Evolutionary conservation across 2,329 filamentous ascomycete genomes (phyloP), one percentile per base, ranked within the genome.

Genomic region (Teratosphaeriaceae sp.): DNA sequence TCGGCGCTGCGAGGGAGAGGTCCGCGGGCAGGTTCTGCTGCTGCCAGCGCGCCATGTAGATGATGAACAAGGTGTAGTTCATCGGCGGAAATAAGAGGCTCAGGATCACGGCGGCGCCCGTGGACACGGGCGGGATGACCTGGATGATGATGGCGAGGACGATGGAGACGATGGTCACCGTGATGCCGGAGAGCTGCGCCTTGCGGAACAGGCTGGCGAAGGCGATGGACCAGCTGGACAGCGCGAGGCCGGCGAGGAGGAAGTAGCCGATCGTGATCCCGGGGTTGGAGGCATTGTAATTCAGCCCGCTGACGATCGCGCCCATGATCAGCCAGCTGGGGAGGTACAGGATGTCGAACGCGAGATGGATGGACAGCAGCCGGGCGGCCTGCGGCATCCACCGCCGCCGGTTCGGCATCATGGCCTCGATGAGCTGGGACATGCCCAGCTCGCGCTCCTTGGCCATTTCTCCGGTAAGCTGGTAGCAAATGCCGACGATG

Each of bases 11-110:
- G 30, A 78, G 62, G 3, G 76, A 57, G 2, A 95, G 67, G 48
- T 85, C 77, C 0, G 82, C 76, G 0, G 77, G 68, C 30, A 70
- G 56, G 15, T 78, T 69, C 43, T 80, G 60, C 48, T 73, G 71
- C 64, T 96, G 85, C 61, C 79, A 95, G 31, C 85, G 80, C 11
- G 88, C 85, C 49, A 82, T 76, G 15, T 85, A 79, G 15, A 85
- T 81, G n/a, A 85, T 80, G 59, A 90, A 92, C 61, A 82, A 88
- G 12, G 90, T 84, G 58, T 88, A 95, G 55, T 88, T 89, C 71
- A 89, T 94, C 0, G 89, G 85, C 0, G 87, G 78, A 59, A 96
- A 96, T 0, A 96, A 64, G 12, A 94, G 60, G 47, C 83, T 83
- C 11, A 94, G 70, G 3, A 86, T 68, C 5, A 76, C 74, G 2